Conservation (phyloP, 345 rosid species). For the Acer negundo region DNA sequence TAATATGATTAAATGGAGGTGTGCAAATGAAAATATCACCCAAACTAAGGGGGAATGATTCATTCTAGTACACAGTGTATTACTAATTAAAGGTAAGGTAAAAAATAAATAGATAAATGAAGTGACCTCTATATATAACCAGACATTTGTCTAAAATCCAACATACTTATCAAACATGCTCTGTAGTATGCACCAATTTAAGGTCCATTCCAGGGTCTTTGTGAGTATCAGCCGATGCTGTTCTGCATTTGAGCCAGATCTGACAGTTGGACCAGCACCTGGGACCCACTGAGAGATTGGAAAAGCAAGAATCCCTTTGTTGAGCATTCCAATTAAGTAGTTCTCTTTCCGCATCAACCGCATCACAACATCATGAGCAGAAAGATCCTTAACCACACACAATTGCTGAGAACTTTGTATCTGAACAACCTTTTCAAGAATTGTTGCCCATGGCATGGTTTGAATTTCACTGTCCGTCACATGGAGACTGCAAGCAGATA, state of each 20-base stretch:
- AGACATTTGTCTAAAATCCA: slow-evolving; percentile 16
- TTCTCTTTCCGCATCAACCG: slow-evolving; percentile 98
- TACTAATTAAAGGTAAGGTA: background rate
- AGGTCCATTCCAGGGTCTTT: slow-evolving; percentile 96
- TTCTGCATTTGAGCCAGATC: slow-evolving; percentile 50
- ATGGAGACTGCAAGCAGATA: slow-evolving; percentile 71
- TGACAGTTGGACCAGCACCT: slow-evolving; percentile 87
- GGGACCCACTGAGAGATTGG: slow-evolving; percentile 87
- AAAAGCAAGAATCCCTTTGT: slow-evolving; percentile 93
- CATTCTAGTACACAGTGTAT: background rate
- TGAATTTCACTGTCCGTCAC: slow-evolving; percentile 89
- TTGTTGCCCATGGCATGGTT: slow-evolving; percentile 91
- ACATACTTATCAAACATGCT: slow-evolving; percentile 98
- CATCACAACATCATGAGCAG: slow-evolving; percentile 94
- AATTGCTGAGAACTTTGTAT: slow-evolving; percentile 78
- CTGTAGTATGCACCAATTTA: slow-evolving; percentile 98
- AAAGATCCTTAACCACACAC: slow-evolving; percentile 94
- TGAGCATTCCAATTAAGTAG: slow-evolving; percentile 96
- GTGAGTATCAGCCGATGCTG: slow-evolving; percentile 67
- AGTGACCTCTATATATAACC: background rate
- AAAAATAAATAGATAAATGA: background rate
- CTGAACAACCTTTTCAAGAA: slow-evolving; percentile 87
- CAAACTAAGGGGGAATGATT: background rate
- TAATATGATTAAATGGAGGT: background rate
- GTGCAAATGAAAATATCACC: slow-evolving; percentile 10